Percentiles rank a stretch among this genome's conserved stretches.
phyloP scores from a whole-genome alignment of 345 rosid genomes.

The Chamaenerion angustifolium region DNA sequence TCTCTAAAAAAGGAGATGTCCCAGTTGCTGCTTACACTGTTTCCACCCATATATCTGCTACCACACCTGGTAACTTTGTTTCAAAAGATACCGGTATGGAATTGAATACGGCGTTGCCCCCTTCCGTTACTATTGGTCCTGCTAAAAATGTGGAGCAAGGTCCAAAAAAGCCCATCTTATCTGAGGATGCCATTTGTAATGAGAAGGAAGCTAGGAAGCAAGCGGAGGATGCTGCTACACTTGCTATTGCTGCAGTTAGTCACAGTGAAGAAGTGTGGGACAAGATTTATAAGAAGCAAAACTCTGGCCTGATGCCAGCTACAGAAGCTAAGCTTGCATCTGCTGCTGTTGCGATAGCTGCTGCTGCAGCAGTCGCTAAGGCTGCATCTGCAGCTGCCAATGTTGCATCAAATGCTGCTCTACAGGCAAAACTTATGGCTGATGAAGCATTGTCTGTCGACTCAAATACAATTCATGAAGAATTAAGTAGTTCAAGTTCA shows the following conservation, averaged over 20 bases:
- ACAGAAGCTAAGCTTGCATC: conserved; percentile 58
- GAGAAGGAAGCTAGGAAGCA: conserved; percentile 58
- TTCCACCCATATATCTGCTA: conserved; percentile 6
- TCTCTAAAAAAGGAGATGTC: too few relatives aligned
- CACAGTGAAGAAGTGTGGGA: conserved; percentile 62
- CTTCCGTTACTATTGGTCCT: conserved; percentile 24
- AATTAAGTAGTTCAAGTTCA: conserved; percentile 36
- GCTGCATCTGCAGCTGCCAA: conserved; percentile 97
- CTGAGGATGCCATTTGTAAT: conserved; percentile 50
- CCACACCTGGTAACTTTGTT: conserved; percentile 22
- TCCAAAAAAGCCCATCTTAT: conserved; percentile 26
- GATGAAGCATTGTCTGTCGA: conserved; percentile 58
- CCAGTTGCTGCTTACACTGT: too few relatives aligned
- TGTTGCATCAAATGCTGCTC: conserved; percentile 87
- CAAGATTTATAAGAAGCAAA: conserved; percentile 47
- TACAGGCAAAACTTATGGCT: conserved; percentile 89
- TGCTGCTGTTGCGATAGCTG: conserved; percentile 78
- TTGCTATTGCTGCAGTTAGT: conserved; percentile 67
- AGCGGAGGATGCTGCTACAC: conserved; percentile 75
- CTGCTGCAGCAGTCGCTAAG: conserved; percentile 92
- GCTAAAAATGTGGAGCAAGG: conserved; percentile 21
- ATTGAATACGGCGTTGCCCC: conserved; percentile 23
- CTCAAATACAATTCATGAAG: conserved; percentile 45
- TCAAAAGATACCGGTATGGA: conserved; percentile 30
- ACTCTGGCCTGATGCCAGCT: conserved; percentile 38